phyloP scores from a whole-genome alignment of 2,329 filamentous ascomycete genomes.

The Geoglossum cookeanum region DNA sequence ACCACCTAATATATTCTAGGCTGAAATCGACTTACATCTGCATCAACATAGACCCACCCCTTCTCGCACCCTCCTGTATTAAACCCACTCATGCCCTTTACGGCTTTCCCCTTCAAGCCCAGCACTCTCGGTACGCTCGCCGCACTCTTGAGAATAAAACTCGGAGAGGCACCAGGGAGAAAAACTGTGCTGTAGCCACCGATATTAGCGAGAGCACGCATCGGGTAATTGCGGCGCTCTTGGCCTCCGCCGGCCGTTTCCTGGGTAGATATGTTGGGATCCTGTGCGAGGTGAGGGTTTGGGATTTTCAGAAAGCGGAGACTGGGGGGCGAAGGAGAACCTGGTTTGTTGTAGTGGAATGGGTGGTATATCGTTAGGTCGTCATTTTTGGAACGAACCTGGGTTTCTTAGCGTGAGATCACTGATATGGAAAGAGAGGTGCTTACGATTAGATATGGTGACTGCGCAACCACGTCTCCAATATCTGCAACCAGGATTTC shows the following conservation, averaged over 20 bases:
- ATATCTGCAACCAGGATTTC: constrained; percentile 75
- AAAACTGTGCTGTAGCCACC: constrained; percentile 67
- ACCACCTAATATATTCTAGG: background rate
- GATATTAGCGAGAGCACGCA: constrained; percentile 30
- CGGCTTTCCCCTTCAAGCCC: constrained; percentile 46
- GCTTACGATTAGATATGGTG: constrained; percentile 66
- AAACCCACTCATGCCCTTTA: constrained; percentile 56
- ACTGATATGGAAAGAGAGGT: background rate
- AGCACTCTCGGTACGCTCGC: constrained; percentile 59
- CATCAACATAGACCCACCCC: constrained; percentile 70
- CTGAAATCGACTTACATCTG: constrained; percentile 20
- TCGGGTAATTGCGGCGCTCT: constrained; percentile 22
- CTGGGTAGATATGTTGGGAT: constrained; percentile 28
- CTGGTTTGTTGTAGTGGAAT: constrained; percentile 14
- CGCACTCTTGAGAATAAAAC: constrained; percentile 66
- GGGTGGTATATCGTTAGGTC: constrained; percentile 81
- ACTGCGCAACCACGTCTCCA: constrained; percentile 50
- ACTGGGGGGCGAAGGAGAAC: constrained; percentile 29
- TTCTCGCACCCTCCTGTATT: constrained; percentile 58
- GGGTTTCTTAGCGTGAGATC: background rate
- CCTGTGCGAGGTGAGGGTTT: constrained; percentile 47
- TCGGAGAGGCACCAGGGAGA: constrained; percentile 59
- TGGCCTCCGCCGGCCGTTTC: constrained; percentile 29
- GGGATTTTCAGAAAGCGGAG: constrained; percentile 60
- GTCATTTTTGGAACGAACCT: constrained; percentile 62